Conservation (phyloP, 1,139 yeast genomes). For the Nakaseomyces bracarensis region DNA sequence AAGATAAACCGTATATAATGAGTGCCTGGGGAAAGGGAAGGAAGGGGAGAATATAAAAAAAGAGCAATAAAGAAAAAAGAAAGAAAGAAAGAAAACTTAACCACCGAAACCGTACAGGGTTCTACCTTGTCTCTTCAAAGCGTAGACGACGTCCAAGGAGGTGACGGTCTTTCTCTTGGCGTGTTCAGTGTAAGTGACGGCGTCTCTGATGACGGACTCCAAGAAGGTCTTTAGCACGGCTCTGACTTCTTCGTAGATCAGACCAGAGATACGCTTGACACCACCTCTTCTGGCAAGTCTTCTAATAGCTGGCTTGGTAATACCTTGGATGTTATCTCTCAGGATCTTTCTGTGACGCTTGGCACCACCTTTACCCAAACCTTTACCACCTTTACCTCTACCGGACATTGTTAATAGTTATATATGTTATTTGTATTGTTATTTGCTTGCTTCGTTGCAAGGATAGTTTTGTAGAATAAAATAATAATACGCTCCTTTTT, state of each 20-base stretch:
- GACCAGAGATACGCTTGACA: conserved; percentile 99
- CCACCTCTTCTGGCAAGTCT: conserved; percentile 99
- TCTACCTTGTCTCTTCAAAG: conserved; percentile 99
- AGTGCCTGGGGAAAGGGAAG: too few relatives aligned
- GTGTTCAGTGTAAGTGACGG: conserved; percentile 98
- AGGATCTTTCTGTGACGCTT: conserved; percentile 99
- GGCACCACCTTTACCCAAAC: conserved; percentile 99
- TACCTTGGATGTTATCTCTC: conserved; percentile 99
- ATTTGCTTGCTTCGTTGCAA: conserved; percentile 10
- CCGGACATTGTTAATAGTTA: conserved; percentile 88
- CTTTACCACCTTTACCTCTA: conserved; percentile 99
- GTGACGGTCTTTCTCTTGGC: conserved; percentile 99
- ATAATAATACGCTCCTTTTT: too few relatives aligned
- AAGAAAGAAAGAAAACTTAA: too few relatives aligned
- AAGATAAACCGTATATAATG: too few relatives aligned
- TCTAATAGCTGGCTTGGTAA: conserved; percentile 99
- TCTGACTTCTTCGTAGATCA: conserved; percentile 98
- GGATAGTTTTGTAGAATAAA: neutral
- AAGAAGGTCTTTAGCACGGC: conserved; percentile 92
- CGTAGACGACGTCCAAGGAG: conserved; percentile 96
- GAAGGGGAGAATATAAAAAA: too few relatives aligned
- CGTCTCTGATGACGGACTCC: conserved; percentile 96
- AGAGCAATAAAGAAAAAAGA: too few relatives aligned
- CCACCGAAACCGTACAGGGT: conserved; percentile 99
- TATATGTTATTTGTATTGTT: conserved; percentile 17